Evolutionary conservation across 495 filamentous ascomycete species (phyloP).

Genomic region (Trichodelitschia bisporula): DNA sequence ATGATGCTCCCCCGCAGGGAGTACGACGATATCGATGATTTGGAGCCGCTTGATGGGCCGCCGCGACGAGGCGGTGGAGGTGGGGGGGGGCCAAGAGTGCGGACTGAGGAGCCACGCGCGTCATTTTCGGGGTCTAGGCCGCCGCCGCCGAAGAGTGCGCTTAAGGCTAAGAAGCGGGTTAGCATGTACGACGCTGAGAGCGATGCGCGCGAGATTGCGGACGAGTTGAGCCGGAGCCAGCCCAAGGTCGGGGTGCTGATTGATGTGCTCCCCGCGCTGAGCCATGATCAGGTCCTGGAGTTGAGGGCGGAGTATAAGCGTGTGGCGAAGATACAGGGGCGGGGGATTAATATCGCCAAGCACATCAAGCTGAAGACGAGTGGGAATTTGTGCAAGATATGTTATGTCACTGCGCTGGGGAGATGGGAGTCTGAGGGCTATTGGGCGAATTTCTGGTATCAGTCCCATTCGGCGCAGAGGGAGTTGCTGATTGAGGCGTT

Average conservation of each 20-base stretch:
- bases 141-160: background rate
- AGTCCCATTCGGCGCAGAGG: conserved; percentile 23
- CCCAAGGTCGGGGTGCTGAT: conserved; percentile 47
- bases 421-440: conserved; percentile 86
- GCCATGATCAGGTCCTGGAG: conserved; percentile 63
- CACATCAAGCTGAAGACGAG: conserved; percentile 62
- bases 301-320: conserved; percentile 76
- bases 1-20: conserved; percentile 15
- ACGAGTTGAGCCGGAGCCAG: conserved; percentile 41
- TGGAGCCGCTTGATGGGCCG: conserved; percentile 7
- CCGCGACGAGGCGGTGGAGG: background rate
- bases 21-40: conserved; percentile 15
- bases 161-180: conserved; percentile 20
- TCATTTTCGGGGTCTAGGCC: background rate
- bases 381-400: conserved; percentile 68
- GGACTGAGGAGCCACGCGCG: too few species aligned
- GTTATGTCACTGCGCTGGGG: conserved; percentile 74
- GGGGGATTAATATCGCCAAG: conserved; percentile 81
- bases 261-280: conserved; percentile 60
- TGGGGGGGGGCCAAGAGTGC: background rate
- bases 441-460: conserved; percentile 98
- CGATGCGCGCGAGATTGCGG: conserved; percentile 51
- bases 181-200: conserved; percentile 54
- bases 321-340: conserved; percentile 40
- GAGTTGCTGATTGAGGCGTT: conserved; percentile 77